Evolutionary conservation across 1,284 basidiomycete genomes (phyloP), one percentile per base, ranked within the genome.

Genomic region (Bjerkandera adusta): DNA sequence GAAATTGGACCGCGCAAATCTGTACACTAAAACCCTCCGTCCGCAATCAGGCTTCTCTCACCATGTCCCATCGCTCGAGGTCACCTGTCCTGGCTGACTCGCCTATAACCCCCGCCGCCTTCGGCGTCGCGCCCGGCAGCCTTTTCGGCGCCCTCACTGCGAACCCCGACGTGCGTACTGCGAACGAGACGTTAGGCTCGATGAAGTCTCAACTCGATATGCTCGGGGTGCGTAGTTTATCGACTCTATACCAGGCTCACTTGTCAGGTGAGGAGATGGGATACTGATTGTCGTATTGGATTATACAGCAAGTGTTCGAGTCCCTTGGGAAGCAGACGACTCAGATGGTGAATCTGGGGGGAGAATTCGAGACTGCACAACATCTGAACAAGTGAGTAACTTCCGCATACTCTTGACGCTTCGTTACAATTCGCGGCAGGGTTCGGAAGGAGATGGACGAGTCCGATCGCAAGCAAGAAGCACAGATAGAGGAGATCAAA

Each of bases 401-500:
- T 15, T 41, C 26, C 24, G 18, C 15, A 39, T 16, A 43, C 18
- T 12, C n/a, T 13, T 38, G n/a, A 12, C 20, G 40, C 15, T 34
- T 10, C 18, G 11, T 15, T 15, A 30, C 12, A 20, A 18, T 15
- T 8, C 11, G 20, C n/a, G 35, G n/a, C 16, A 81, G 78, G 33
- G 63, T 80, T 12, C 68, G 66, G 26, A 59, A 62, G 27, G 64
- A 73, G 41, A 63, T 79, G 60, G 55, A 59, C 20, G 63, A 60
- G 7, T 71, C 75, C 46, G 71, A 77, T 39, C 49, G 62, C 36
- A 64, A 62, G 42, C 72, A 78, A 47, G 62, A 67, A 20, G 64
- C 71, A 4, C 70, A 72, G 4, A 64, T 77, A 4, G 56, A 67
- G 5, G 76, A 77, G 47, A 74, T 83, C 42, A 66, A 76, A 58